Evolutionary conservation across 208 protist genomes (phyloP).

Genomic region (Polymyxa betae): DNA sequence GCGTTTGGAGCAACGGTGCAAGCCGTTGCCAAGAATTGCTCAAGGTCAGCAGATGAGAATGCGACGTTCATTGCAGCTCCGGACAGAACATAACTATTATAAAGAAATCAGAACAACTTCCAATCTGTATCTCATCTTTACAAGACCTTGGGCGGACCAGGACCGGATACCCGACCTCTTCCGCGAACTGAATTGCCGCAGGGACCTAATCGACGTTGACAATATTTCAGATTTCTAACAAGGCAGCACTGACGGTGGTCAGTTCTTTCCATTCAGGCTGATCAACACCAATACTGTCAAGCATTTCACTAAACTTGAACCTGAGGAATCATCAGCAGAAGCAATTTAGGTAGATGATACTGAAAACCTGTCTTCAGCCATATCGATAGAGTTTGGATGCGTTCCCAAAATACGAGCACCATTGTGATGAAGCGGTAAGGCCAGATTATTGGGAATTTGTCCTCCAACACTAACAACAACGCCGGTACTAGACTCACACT

Average conservation of each 20-base stretch:
- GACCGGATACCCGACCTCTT: constrained; percentile 86
- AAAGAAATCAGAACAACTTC: neutral
- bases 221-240: neutral
- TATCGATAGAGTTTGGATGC: constrained; percentile 86
- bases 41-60: constrained; percentile 87
- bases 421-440: constrained; percentile 83
- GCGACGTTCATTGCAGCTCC: constrained; percentile 96
- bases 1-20: constrained; percentile 72
- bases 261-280: constrained; percentile 95
- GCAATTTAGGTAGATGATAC: neutral
- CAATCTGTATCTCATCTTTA: too few relatives aligned
- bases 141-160: constrained; percentile 82
- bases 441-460: constrained; percentile 97
- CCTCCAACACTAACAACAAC: constrained; percentile 93
- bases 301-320: constrained; percentile 74
- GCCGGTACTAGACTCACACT: constrained; percentile 67
- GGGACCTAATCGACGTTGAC: neutral
- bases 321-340: constrained; percentile 73
- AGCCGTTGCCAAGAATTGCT: constrained; percentile 58
- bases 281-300: constrained; percentile 87
- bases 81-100: constrained; percentile 89
- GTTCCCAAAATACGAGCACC: constrained; percentile 81
- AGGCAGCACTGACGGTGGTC: constrained; percentile 71
- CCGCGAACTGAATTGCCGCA: constrained; percentile 68
- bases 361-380: constrained; percentile 93